Evolutionary conservation across 225 moss, liverwort and hornwort species (phyloP), one percentile per base, ranked within the genome.

Genomic region (Anthoceros angustus): DNA sequence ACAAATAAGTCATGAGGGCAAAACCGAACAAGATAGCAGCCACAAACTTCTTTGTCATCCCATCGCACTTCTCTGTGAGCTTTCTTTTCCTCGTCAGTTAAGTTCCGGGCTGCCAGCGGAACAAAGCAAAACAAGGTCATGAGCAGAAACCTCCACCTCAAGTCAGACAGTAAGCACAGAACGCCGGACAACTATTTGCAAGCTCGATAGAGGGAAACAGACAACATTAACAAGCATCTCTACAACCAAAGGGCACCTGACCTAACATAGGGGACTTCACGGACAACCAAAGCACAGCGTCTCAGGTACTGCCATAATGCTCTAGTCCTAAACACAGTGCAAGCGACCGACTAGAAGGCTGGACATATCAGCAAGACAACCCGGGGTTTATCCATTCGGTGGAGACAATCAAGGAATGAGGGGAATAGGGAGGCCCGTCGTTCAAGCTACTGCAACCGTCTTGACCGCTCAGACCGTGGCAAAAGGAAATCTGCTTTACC

Each of bases 1-100:
- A 95, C 85, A 76, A 95, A 95, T 38, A 95, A 77, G 64, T 95
- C 95, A 76, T 95, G 91, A 43, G 95, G 95, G 72, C 95, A 95
- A 69, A 95, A 95, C 50, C 85, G 86, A 61, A 95, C 78, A 48
- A 95, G 80, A 70, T 75, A 95, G 74, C 86, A 95, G 8, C 82
- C 83, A 64, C 94, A 95, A 41, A 95, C 91, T 70, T 85, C 86
- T 72, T 86, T 91, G 62, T 95, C 91, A 82, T 95, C 91, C 94
- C 94, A 95, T 10, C 78, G 86, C 42, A 88, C 70, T 70, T 95
- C 88, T 71, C 62, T 75, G 12, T 91, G 82, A 43, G 74, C 83
- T 64, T 95, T 95, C 68, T 66, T 85, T 74, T 95, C 94, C 77
- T 95, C 91, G 0, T 80, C 55, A 8, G 94, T 95, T 65, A 95